phyloP scores from a whole-genome alignment of 371 early-diverging fungal genomes.

The Circinella umbellata region DNA sequence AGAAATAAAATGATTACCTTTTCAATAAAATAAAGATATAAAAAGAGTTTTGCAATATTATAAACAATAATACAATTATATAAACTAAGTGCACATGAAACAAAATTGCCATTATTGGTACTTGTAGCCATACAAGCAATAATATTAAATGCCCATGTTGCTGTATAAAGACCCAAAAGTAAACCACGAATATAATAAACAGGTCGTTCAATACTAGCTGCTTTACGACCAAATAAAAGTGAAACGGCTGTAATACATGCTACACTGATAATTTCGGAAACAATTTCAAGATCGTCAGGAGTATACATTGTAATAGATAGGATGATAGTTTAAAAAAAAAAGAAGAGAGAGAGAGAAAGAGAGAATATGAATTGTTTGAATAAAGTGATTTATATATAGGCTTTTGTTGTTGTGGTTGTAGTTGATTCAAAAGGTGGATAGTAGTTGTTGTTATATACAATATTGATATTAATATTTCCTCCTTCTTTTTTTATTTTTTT shows the following conservation, averaged over 20 bases:
- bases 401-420: too few relatives aligned
- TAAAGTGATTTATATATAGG: too few relatives aligned
- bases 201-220: constrained; percentile 50
- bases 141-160: constrained; percentile 56
- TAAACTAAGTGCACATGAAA: constrained; percentile 55
- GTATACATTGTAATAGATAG: constrained; percentile 36
- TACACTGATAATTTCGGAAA: constrained; percentile 53
- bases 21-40: constrained; percentile 61
- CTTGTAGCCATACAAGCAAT: constrained; percentile 57
- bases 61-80: constrained; percentile 47
- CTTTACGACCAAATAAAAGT: constrained; percentile 58
- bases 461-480: neutral
- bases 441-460: too few relatives aligned
- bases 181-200: constrained; percentile 55
- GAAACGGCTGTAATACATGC: constrained; percentile 57
- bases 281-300: constrained; percentile 52
- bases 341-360: too few relatives aligned
- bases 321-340: too few relatives aligned
- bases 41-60: constrained; percentile 45
- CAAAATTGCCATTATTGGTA: constrained; percentile 57
- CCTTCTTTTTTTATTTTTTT: constrained; percentile 2
- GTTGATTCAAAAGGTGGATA: too few relatives aligned
- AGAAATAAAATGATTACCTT: constrained; percentile 39
- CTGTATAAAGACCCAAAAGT: constrained; percentile 41
- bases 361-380: too few relatives aligned